phyloP scores from a whole-genome alignment of 2,329 filamentous ascomycete species.

The Sarocladium brachiariae region DNA sequence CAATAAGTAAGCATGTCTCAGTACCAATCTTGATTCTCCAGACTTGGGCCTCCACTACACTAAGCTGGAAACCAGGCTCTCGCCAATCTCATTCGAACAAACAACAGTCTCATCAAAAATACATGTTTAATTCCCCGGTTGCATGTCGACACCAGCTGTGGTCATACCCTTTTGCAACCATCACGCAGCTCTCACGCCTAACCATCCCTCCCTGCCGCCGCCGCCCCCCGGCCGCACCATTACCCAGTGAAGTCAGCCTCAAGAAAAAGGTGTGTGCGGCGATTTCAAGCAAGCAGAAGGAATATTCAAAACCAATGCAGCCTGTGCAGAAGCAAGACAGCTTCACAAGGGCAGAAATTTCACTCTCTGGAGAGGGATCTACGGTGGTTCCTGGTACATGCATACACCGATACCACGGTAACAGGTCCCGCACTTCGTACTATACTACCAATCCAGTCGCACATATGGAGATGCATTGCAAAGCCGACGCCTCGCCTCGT shows the following conservation, averaged over 20 bases:
- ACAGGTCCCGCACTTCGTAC: too few species aligned
- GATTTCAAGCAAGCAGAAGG: too few species aligned
- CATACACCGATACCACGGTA: too few species aligned
- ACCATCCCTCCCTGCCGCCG: background rate
- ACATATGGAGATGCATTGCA: too few species aligned
- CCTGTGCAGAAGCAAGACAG: constrained; percentile 6
- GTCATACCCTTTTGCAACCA: constrained; percentile 1
- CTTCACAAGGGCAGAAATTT: background rate
- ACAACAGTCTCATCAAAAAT: background rate
- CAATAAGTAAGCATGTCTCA: constrained; percentile 1
- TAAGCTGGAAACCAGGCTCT: background rate
- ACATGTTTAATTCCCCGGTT: constrained; percentile 6
- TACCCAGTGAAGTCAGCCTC: background rate
- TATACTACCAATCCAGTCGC: too few species aligned
- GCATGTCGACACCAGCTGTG: constrained; percentile 7
- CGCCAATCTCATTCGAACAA: constrained; percentile 3
- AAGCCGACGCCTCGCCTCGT: background rate
- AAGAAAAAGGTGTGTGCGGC: background rate
- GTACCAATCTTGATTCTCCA: constrained; percentile 5
- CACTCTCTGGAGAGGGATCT: too few species aligned
- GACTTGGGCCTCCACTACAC: background rate
- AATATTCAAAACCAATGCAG: background rate
- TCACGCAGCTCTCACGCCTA: background rate
- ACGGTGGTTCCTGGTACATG: too few species aligned
- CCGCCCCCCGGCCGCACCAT: constrained; percentile 4